Percentiles rank a stretch among this genome's conserved stretches.
These are phyloP conservation scores for Lactarius deliciosus DNA, from an alignment of 768 basidiomycete genomes.

Conservation along the genomic window DNA sequence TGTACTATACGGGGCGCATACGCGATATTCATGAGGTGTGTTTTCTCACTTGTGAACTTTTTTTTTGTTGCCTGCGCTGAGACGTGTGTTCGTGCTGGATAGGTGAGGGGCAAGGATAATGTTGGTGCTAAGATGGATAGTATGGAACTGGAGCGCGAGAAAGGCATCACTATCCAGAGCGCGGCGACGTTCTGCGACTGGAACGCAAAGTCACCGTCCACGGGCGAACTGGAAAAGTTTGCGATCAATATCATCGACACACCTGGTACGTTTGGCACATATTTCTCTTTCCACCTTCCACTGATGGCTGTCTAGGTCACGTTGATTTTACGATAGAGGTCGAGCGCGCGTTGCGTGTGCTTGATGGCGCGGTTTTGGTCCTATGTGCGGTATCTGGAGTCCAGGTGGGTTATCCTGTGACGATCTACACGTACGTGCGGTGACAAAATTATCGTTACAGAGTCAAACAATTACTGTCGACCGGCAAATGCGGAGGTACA, in stretches of 20 bases:
- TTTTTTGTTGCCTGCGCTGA: not conserved
- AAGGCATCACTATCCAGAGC: slow-evolving; percentile 99
- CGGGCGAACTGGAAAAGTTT: slow-evolving; percentile 73
- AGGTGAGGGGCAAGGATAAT: slow-evolving; percentile 91
- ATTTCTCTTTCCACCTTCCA: not conserved
- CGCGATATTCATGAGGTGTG: slow-evolving; percentile 94
- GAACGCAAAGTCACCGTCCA: slow-evolving; percentile 65
- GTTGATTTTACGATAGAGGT: slow-evolving; percentile 99
- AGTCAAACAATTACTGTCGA: slow-evolving; percentile 99
- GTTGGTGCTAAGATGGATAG: slow-evolving; percentile 99
- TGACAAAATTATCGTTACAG: slow-evolving; percentile 38
- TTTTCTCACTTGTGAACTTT: slow-evolving; percentile 20
- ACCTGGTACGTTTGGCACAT: slow-evolving; percentile 56
- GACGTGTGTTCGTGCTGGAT: not conserved
- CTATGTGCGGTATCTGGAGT: slow-evolving; percentile 97
- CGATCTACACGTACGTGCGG: not conserved
- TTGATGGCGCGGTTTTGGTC: slow-evolving; percentile 96
- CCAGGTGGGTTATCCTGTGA: slow-evolving; percentile 51
- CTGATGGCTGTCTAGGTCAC: slow-evolving; percentile 62
- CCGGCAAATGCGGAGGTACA: slow-evolving; percentile 96
- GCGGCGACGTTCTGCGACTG: slow-evolving; percentile 99
- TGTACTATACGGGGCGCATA: slow-evolving; percentile 96
- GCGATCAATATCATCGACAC: slow-evolving; percentile 99
- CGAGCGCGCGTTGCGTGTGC: slow-evolving; percentile 90
- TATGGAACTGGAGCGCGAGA: slow-evolving; percentile 98